These are phyloP conservation scores for Tritrichomonas musculus DNA, from an alignment of 208 protist genomes.

Conservation along the genomic window DNA sequence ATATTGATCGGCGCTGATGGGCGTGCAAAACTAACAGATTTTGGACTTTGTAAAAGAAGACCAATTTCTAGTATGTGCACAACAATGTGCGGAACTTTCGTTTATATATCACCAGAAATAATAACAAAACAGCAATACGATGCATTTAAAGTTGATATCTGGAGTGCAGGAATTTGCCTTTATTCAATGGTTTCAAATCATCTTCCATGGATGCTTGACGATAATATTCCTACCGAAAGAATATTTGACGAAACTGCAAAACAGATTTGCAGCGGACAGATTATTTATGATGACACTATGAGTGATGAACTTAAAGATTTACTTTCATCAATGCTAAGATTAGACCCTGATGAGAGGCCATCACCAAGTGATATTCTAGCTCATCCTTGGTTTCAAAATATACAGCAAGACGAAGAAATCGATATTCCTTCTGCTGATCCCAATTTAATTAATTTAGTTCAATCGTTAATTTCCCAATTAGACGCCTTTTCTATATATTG, in stretches of 20 bases:
- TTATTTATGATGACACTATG: not conserved
- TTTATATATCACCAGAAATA: not conserved
- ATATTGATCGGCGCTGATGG: not conserved
- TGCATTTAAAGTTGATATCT: not conserved
- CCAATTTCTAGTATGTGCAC: not conserved
- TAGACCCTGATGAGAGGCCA: not conserved
- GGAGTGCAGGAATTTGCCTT: not conserved
- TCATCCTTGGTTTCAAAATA: not conserved
- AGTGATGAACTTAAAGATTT: not conserved
- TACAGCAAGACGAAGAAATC: not conserved
- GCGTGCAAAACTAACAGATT: not conserved
- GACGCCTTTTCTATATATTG: not conserved
- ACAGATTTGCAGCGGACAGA: not conserved
- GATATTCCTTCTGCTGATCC: not conserved
- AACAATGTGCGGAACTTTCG: slow-evolving; percentile 23
- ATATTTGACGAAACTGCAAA: not conserved
- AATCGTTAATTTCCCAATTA: not conserved
- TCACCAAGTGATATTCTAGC: not conserved
- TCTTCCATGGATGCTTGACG: not conserved
- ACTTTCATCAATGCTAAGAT: not conserved
- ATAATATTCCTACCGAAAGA: not conserved
- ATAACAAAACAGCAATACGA: not conserved
- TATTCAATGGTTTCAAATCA: slow-evolving; percentile 17
- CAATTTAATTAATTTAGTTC: not conserved
- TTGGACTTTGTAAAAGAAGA: not conserved